phyloP scores from a whole-genome alignment of 345 rosid species.

The Lepidium africanum region DNA sequence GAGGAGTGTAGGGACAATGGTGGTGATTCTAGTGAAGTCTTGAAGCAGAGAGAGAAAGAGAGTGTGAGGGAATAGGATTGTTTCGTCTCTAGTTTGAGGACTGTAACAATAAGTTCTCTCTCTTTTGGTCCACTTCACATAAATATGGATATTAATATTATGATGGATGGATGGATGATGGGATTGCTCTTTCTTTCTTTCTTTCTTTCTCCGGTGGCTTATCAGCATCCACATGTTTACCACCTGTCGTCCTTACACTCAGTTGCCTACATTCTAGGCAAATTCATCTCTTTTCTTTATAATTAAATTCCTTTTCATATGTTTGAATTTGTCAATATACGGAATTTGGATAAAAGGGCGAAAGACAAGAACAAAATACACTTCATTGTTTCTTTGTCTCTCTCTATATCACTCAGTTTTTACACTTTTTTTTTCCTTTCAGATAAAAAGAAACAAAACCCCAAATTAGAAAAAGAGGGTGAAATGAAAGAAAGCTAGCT shows the following conservation, averaged over 20 bases:
- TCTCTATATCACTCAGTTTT: slow-evolving; percentile 13
- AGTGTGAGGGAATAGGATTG: slow-evolving; percentile 17
- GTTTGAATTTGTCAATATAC: slow-evolving; percentile 21
- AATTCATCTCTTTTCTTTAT: slow-evolving; percentile 1
- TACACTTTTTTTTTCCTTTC: slow-evolving; percentile 10
- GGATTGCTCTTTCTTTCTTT: background rate
- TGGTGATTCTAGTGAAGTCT: slow-evolving; percentile 24
- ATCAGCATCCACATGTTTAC: slow-evolving; percentile 27
- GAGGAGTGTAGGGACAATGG: slow-evolving; percentile 12
- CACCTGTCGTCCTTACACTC: slow-evolving; percentile 17
- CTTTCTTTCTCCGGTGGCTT: slow-evolving; percentile 18
- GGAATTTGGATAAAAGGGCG: background rate
- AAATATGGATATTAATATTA: slow-evolving; percentile 14
- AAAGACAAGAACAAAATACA: slow-evolving; percentile 26
- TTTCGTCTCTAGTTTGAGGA: slow-evolving; percentile 7
- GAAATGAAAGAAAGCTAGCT: slow-evolving; percentile 6
- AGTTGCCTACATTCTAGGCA: slow-evolving; percentile 29
- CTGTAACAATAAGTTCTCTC: slow-evolving; percentile 17
- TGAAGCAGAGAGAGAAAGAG: slow-evolving; percentile 19
- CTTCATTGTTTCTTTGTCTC: slow-evolving; percentile 27
- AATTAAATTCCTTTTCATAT: background rate
- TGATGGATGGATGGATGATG: slow-evolving; percentile 9
- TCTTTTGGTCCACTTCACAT: slow-evolving; percentile 33
- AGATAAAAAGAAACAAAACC: slow-evolving; percentile 14
- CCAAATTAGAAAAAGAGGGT: slow-evolving; percentile 29